Base-by-base conservation (phyloP, 1,284 basidiomycete genomes). In the Gomphus sp. region DNA sequence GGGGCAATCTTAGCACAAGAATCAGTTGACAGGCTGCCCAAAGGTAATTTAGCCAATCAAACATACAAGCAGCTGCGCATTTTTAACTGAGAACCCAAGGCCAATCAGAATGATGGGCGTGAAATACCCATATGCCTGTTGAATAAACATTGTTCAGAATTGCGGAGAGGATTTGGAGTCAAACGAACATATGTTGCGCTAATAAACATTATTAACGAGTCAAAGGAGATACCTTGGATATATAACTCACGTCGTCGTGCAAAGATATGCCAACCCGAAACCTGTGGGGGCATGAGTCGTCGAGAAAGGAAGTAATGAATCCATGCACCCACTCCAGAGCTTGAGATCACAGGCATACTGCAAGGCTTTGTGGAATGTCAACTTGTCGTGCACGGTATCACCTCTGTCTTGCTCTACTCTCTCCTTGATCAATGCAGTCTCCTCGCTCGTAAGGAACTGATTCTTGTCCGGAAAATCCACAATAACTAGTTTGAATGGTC, bases 401-500 rank as follows among this genome's bases (percentile, higher is more conserved):
- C 45, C 59, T n/a, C 61, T 59, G 52, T 62, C 61, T 33, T 43
- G 37, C 31, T 59, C 58, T 8, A 62, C 45, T 25, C 61, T 52
- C 33, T 25, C 45, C 31, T 55, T 55, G 37, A 62, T 37, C 43
- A 62, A 41, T 14, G 54, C 54, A 16, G 61, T 62, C 48, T 62
- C 52, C 36, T 56, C 58, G 9, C 50, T 34, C 16, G 58, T 58
- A n/a, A 62, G 50, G 41, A 62, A 62, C 25, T 49, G 50, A 41
- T 60, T 62, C 48, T 62, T 62, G 12, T 62, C 61, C 18, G 61
- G 61, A 45, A 62, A 62, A 39, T 62, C 61, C 12, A 60, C 58
- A 36, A 62, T 59, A 31, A 56, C 60, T 61, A 28, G 8, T 28
- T n/a, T 18, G n/a, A 43, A 50, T 50, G 37, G 47, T 22, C 41